Conservation (phyloP, 1,139 yeast genomes). For the Pichia sp. region DNA sequence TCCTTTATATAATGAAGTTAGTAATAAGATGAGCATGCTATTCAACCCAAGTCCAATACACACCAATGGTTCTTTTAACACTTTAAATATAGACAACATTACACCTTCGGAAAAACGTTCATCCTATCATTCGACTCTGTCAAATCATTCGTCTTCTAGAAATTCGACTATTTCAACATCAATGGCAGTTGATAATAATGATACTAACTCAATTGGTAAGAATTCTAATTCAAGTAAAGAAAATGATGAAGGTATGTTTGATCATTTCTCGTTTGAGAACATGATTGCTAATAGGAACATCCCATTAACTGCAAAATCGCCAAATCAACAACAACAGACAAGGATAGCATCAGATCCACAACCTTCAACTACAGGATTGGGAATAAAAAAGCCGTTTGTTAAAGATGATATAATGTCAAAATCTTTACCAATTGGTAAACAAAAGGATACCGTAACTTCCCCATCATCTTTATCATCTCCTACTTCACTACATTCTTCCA, state of each 20-base stretch:
- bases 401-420: conserved; percentile 2
- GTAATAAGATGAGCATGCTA: conserved; percentile 11
- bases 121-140: background rate
- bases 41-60: conserved; percentile 9
- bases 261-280: conserved; percentile 15
- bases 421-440: conserved; percentile 9
- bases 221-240: background rate
- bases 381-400: background rate
- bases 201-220: background rate
- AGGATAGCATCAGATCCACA: conserved; percentile 2
- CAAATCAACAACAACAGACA: background rate
- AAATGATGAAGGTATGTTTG: conserved; percentile 16
- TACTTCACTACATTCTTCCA: background rate
- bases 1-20: conserved; percentile 18
- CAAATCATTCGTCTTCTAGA: background rate
- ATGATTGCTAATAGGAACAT: conserved; percentile 8
- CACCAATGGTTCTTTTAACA: background rate
- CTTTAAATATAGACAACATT: background rate
- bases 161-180: background rate
- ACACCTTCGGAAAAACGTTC: background rate
- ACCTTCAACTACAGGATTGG: background rate
- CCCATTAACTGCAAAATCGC: background rate
- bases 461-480: background rate
- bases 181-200: background rate
- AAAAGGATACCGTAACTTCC: background rate